Evolutionary conservation across 306 rosid genomes (phyloP), one percentile per base, ranked within the genome.

Genomic region (Herpetospermum pedunculosum): DNA sequence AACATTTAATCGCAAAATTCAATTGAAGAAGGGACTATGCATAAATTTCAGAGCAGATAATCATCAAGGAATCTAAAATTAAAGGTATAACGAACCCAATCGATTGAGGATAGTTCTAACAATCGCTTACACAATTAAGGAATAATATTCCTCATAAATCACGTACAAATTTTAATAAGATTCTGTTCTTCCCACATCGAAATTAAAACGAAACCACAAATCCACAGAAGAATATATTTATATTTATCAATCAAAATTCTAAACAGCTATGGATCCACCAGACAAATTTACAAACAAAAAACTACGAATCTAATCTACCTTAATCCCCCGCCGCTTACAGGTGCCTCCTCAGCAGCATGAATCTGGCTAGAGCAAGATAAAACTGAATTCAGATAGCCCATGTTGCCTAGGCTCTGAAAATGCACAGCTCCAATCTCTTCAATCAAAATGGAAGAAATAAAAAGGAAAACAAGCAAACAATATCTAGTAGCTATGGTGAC

Each of bases 381-480:
- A 72, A 83, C 92, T 6, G 96, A 81, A 88, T 90, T 86, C 83
- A 90, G 86, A 90, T 88, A 90, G 12, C 97, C 97, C 98, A 92
- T 94, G 35, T 81, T 81, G 74, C 77, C 48, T 79, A 80, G 87
- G 40, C 52, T 60, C 67, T 52, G 35, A 74, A 87, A 80, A 75
- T 75, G 74, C 80, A 69, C 81, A 75, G 77, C 72, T 53, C 75
- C 76, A 65, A 53, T 69, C 75, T 77, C 75, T 84, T 74, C 29
- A 25, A 80, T 69, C 81, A 75, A 77, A 63, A 84, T 50, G 38
- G 83, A 79, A 83, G 37, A 77, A 70, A 62, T 52, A 80, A 81
- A 71, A 75, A 75, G 72, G 32, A 74, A 75, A 77, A 59, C 72
- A 69, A 29, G 7, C 21, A 57, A 78, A n/a, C 73, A 63, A 38